Base-by-base conservation (phyloP, 352 stramenopile genomes). In the Phytophthora pini region DNA sequence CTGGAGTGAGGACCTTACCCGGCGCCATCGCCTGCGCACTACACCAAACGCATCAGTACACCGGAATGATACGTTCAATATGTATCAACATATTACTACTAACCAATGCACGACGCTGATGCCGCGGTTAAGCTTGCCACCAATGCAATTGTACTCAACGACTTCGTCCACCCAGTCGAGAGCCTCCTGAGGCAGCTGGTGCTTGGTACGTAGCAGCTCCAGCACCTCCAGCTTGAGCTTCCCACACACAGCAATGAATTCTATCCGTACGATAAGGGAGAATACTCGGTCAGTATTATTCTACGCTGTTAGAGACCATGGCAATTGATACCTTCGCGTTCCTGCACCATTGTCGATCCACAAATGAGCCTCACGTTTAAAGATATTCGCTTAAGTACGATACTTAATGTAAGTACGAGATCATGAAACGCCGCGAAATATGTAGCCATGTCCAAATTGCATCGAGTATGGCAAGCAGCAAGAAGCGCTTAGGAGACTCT, bases 111-210 rank as follows among this genome's bases (percentile, higher is more conserved):
- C 78, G 64, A 99, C 97, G 61, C 95, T 98, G 44, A 99, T 91
- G 43, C 97, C 98, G 50, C 98, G 93, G 77, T 99, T 99, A 65
- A 99, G 92, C 84, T 99, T 99, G 32, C 97, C 98, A 52, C 97
- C 97, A 27, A 97, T 88, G 68, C 98, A 98, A 70, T 98, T 99
- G 90, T 99, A 99, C 40, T 98, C 83, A 34, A 99, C 79, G 56
- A 97, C 65, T 63, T 92, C 59, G 13, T 87, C 69, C 52, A 95
- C 76, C 82, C 84, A 95, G 64, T 93, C 81, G 44, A 93, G 65
- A 34, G 87, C 74, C 13, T 96, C 86, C 56, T 94, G 78, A 13
- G 89, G 87, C 73, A 96, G 84, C 31, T 74, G 53, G 71, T 90
- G 80, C 62, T 94, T 80, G 20, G 57, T 73, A 34, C 57, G 63